Base-by-base conservation (phyloP, 2,329 filamentous ascomycete genomes). In the Arthrobotrys megalospora region DNA sequence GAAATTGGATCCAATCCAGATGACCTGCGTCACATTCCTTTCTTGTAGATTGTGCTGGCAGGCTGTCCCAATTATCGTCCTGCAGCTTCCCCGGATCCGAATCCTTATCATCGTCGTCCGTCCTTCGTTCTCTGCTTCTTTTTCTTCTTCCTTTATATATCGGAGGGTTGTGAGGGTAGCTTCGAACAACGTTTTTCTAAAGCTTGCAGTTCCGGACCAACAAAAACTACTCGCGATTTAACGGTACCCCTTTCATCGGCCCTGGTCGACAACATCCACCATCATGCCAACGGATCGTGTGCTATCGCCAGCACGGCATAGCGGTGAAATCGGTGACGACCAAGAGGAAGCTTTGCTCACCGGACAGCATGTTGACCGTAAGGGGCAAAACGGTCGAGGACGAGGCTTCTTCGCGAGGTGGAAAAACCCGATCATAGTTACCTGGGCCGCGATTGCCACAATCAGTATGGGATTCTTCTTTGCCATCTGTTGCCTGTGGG, bases 401-500 rank as follows among this genome's bases (percentile, higher is more conserved):
- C 67, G 76, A 60, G 64, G 69, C 11, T 60, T 63, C 28, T 66
- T 79, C 28, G 21, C 36, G 14, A 70, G 76, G 34, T 76, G 69
- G 69, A 76, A 71, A 50, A 66, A 75, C n/a, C 62, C 76, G 14
- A 70, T 79, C 21, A 70, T 76, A 43, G 32, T 55, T n/a, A 69
- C 47, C 5, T 79, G 81, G 80, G 80, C 81, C 66, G 71, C 76
- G 50, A 69, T 81, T 21, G 81, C 80, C 34, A 82, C 81, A 8
- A 79, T 81, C 34, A 81, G 80, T 81, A 79, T 34, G 80, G 60
- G 53, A 43, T 62, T 28, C 6, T n/a, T 38, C 19, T 12, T 6
- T 16, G n/a, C 11, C 16, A 77, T 38, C 79, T 80, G 10, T 82
- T 80, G 73, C 81, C 69, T 76, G 80, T 60, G 84, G 84, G 10